Conservation (phyloP, 352 stramenopile species). For the Phytophthora megakarya region DNA sequence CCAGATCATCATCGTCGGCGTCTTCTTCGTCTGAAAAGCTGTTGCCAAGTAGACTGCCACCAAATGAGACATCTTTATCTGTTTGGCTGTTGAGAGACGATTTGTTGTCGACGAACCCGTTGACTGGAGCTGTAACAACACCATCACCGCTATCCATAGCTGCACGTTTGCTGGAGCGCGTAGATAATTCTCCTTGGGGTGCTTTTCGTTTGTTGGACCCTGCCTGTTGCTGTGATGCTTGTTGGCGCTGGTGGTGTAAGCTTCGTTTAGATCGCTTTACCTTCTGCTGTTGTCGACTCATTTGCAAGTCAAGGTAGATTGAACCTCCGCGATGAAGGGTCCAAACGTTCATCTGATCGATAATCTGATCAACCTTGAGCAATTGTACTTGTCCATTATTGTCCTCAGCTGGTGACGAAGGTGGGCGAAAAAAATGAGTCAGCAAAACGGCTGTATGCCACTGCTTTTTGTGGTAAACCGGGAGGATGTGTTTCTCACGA, state of each 20-base stretch:
- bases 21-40: slow-evolving; percentile 39
- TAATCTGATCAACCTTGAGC: slow-evolving; percentile 87
- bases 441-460: slow-evolving; percentile 86
- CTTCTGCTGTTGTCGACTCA: slow-evolving; percentile 86
- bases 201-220: slow-evolving; percentile 55
- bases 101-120: slow-evolving; percentile 35
- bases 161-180: slow-evolving; percentile 45
- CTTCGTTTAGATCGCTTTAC: slow-evolving; percentile 69
- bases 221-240: slow-evolving; percentile 18
- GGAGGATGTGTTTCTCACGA: slow-evolving; percentile 81
- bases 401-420: slow-evolving; percentile 76
- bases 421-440: slow-evolving; percentile 82
- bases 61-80: slow-evolving; percentile 35
- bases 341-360: slow-evolving; percentile 90
- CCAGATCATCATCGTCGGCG: slow-evolving; percentile 57
- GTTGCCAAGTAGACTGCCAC: slow-evolving; percentile 40
- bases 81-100: slow-evolving; percentile 5
- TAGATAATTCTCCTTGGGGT: slow-evolving; percentile 34
- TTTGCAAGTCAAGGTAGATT: slow-evolving; percentile 88
- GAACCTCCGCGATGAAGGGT: slow-evolving; percentile 80
- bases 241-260: slow-evolving; percentile 28
- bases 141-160: slow-evolving; percentile 34
- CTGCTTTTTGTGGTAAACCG: slow-evolving; percentile 87
- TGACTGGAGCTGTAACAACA: slow-evolving; percentile 14
- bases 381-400: slow-evolving; percentile 77